phyloP scores from a whole-genome alignment of 768 basidiomycete genomes.

The Gloeopeniophorella convolvens region DNA sequence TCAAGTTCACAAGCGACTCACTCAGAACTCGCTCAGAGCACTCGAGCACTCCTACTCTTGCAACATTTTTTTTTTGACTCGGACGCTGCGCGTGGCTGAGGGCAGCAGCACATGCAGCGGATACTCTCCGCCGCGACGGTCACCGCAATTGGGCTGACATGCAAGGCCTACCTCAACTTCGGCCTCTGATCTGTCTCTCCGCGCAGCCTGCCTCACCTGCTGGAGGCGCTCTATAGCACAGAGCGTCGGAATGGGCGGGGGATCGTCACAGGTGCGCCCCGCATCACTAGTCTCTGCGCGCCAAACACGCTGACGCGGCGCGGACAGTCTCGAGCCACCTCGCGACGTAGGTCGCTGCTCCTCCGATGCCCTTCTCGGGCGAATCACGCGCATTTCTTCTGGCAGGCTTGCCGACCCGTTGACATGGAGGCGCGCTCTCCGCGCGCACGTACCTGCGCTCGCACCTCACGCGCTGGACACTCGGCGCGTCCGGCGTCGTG shows the following conservation, averaged over 20 bases:
- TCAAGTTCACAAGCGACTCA: too few species aligned
- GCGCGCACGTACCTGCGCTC: constrained; percentile 50
- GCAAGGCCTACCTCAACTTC: constrained; percentile 68
- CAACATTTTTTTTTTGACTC: too few species aligned
- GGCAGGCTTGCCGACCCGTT: constrained; percentile 75
- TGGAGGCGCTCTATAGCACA: constrained; percentile 49
- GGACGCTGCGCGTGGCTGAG: not conserved
- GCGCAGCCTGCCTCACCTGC: constrained; percentile 58
- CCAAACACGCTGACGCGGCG: constrained; percentile 4
- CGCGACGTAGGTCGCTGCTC: constrained; percentile 59
- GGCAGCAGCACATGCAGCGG: constrained; percentile 11
- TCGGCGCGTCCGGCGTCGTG: constrained; percentile 90
- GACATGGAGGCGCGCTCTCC: constrained; percentile 84
- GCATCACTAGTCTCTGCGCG: not conserved
- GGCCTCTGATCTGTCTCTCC: constrained; percentile 65
- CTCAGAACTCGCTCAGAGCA: too few species aligned
- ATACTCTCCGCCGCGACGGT: constrained; percentile 53
- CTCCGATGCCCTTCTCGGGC: constrained; percentile 8
- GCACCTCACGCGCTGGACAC: constrained; percentile 74
- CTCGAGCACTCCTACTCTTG: too few species aligned
- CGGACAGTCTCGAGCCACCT: constrained; percentile 83
- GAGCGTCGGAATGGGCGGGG: constrained; percentile 49
- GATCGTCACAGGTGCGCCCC: constrained; percentile 62
- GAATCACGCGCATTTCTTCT: not conserved
- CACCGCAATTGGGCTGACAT: constrained; percentile 63